Percentiles rank a stretch among this genome's conserved stretches.
phyloP scores from a whole-genome alignment of 2,329 filamentous ascomycete genomes.

The Fusarium sp. region DNA sequence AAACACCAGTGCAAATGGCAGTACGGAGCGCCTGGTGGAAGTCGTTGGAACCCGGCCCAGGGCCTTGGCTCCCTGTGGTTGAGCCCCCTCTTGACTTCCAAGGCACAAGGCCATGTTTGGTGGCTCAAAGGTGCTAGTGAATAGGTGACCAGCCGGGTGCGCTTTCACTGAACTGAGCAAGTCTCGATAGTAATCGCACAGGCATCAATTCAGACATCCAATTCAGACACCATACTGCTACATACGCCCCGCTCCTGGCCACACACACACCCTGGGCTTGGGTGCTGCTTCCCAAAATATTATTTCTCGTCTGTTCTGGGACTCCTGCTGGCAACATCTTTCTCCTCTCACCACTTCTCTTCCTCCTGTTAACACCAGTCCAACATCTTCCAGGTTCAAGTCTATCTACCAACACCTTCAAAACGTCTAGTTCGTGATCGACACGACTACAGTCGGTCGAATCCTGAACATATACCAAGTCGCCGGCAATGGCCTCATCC shows the following conservation, averaged over 20 bases:
- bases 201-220: constrained; percentile 46
- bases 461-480: constrained; percentile 50
- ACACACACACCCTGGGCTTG: constrained; percentile 46
- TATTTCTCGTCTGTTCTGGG: constrained; percentile 52
- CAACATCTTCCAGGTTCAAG: constrained; percentile 24
- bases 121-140: constrained; percentile 30
- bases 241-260: constrained; percentile 45
- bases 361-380: constrained; percentile 30
- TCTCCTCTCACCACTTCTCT: constrained; percentile 42
- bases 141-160: constrained; percentile 22
- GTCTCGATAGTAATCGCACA: constrained; percentile 47
- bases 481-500: constrained; percentile 69
- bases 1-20: constrained; percentile 21
- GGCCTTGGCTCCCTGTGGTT: constrained; percentile 41
- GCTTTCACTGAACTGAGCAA: constrained; percentile 29
- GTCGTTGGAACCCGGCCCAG: constrained; percentile 45
- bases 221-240: constrained; percentile 31
- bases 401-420: constrained; percentile 39
- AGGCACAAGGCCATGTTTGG: constrained; percentile 33
- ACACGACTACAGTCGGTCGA: constrained; percentile 49
- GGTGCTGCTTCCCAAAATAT: constrained; percentile 53
- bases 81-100: constrained; percentile 37
- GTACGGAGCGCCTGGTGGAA: constrained; percentile 40
- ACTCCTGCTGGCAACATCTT: constrained; percentile 41
- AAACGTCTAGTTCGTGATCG: constrained; percentile 46